Percentiles rank a stretch among this genome's conserved stretches.
Conservation (phyloP, 1,284 basidiomycete species). For the Ustilago lituana region DNA sequence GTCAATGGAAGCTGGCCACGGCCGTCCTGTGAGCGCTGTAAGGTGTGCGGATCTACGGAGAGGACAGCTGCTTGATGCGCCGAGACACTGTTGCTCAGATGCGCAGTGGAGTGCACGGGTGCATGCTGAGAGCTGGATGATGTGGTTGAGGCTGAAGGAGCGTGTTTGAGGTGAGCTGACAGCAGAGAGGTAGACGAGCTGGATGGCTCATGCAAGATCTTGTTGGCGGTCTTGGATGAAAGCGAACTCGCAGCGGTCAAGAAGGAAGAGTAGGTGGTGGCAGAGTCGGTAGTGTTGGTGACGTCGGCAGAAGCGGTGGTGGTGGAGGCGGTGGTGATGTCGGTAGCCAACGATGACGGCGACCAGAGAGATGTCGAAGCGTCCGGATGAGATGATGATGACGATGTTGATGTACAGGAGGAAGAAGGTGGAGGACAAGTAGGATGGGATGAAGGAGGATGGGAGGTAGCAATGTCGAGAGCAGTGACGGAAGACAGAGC, state of each 20-base stretch:
- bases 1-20: slow-evolving; percentile 12
- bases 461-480: not conserved
- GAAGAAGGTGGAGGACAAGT: slow-evolving; percentile 1
- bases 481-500: slow-evolving; percentile 9
- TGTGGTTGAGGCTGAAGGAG: not conserved
- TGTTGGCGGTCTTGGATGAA: slow-evolving; percentile 21
- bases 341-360: slow-evolving; percentile 16
- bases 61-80: no score
- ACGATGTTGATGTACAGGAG: slow-evolving; percentile 3
- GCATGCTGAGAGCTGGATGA: slow-evolving; percentile 14
- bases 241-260: no score
- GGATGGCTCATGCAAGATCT: slow-evolving; percentile 7
- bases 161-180: not conserved
- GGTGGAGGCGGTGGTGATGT: slow-evolving; percentile 7
- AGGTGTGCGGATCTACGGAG: no score
- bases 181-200: not conserved
- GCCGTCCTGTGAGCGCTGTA: not conserved
- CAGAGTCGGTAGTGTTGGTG: slow-evolving; percentile 12
- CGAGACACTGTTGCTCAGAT: slow-evolving; percentile 1
- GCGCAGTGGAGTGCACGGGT: not conserved
- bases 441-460: not conserved
- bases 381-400: not conserved
- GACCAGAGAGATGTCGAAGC: slow-evolving; percentile 12
- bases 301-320: slow-evolving; percentile 6
- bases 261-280: slow-evolving; percentile 17